Evolutionary conservation across 2,329 filamentous ascomycete species (phyloP).

Genomic region (Fusarium illudens): DNA sequence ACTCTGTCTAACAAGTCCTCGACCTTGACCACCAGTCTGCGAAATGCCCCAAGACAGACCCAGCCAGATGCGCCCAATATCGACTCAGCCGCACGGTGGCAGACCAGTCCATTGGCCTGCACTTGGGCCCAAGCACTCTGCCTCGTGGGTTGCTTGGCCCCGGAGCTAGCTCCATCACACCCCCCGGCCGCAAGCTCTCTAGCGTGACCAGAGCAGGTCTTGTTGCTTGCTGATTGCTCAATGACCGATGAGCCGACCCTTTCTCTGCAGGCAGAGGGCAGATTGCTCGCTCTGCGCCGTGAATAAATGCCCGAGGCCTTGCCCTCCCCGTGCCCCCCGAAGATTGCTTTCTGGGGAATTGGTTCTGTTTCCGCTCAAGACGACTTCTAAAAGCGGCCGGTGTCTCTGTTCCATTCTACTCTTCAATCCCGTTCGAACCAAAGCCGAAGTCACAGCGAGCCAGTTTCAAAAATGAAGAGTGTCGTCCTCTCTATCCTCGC

Average conservation of each 20-base stretch:
- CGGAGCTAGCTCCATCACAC: slow-evolving; percentile 8
- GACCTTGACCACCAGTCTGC: slow-evolving; percentile 21
- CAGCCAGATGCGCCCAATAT: slow-evolving; percentile 19
- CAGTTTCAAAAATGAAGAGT: slow-evolving; percentile 37
- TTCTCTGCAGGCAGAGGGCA: slow-evolving; percentile 6
- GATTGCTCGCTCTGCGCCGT: slow-evolving; percentile 7
- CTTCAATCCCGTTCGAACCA: slow-evolving; percentile 2
- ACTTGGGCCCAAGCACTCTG: slow-evolving; percentile 21
- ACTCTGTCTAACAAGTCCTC: slow-evolving; percentile 16
- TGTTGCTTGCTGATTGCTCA: slow-evolving; percentile 15
- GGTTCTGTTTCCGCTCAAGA: slow-evolving; percentile 6
- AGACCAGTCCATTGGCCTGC: slow-evolving; percentile 26
- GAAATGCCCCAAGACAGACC: slow-evolving; percentile 3
- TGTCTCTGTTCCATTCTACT: background rate
- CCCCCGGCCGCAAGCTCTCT: slow-evolving; percentile 32
- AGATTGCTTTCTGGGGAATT: slow-evolving; percentile 12
- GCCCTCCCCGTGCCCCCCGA: slow-evolving; percentile 6
- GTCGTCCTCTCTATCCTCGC: slow-evolving; percentile 35
- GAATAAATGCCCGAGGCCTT: slow-evolving; percentile 29
- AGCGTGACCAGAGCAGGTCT: slow-evolving; percentile 14
- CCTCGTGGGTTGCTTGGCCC: slow-evolving; percentile 32
- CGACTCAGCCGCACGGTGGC: slow-evolving; percentile 37
- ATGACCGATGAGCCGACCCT: slow-evolving; percentile 29
- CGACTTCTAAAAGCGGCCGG: slow-evolving; percentile 14
- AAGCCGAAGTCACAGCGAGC: background rate